phyloP scores from a whole-genome alignment of 306 rosid species.

The Quillaja saponaria region DNA sequence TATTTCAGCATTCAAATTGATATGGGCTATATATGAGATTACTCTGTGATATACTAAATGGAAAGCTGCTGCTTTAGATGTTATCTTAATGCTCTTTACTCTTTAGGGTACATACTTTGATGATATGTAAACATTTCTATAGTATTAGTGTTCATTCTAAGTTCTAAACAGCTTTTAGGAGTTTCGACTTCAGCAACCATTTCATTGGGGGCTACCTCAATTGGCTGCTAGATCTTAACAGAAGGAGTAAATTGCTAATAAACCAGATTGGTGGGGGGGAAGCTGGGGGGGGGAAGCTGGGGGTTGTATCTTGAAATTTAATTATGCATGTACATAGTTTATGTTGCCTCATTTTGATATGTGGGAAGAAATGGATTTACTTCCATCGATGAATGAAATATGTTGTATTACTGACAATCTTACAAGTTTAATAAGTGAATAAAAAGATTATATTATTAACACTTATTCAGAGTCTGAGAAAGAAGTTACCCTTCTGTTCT shows the following conservation, averaged over 20 bases:
- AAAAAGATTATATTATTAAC: neutral
- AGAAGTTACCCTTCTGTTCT: neutral
- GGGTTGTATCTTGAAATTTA: neutral
- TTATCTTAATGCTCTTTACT: too few relatives aligned
- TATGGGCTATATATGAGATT: neutral
- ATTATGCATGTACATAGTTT: neutral
- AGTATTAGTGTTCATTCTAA: too few relatives aligned
- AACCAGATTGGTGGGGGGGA: neutral
- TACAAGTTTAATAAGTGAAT: conserved; percentile 6
- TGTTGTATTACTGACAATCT: conserved; percentile 1
- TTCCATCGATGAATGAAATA: neutral
- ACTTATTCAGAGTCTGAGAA: too few relatives aligned
- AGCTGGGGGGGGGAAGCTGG: too few relatives aligned
- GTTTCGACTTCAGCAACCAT: too few relatives aligned
- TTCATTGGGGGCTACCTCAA: neutral
- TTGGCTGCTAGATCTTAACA: neutral
- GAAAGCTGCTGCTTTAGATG: neutral
- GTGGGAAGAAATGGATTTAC: neutral
- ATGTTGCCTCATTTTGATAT: neutral
- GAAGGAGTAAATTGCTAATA: too few relatives aligned
- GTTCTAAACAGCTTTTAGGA: too few relatives aligned
- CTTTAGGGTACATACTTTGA: too few relatives aligned
- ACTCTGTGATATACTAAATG: neutral
- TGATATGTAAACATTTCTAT: too few relatives aligned
- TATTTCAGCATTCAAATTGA: neutral